Percentiles rank a stretch among this genome's conserved stretches.
Evolutionary conservation across 441 rosid genomes (phyloP).

Genomic region (Metrosideros polymorpha): DNA sequence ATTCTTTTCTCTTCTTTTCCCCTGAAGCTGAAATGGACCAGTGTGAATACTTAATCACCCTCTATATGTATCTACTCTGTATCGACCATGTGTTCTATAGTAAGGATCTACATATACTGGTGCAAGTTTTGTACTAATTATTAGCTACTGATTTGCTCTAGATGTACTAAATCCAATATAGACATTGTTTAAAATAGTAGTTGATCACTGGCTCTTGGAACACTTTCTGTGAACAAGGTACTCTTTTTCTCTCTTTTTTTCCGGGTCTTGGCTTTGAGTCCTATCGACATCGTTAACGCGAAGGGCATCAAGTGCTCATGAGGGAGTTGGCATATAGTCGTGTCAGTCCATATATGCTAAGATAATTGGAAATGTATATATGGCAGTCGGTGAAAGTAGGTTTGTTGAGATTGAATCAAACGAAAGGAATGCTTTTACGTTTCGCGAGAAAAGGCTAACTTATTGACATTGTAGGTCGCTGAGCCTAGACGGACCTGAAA

Average conservation of each 20-base stretch:
- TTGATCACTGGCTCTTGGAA: neutral
- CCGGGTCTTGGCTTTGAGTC: neutral
- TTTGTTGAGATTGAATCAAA: neutral
- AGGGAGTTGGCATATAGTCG: neutral
- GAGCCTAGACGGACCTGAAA: neutral
- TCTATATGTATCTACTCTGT: neutral
- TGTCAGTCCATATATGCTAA: neutral
- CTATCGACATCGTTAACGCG: neutral
- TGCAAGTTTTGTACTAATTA: neutral
- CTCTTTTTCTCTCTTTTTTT: neutral
- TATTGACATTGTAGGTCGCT: neutral
- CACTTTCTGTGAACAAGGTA: neutral
- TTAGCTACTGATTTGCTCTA: neutral
- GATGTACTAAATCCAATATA: neutral
- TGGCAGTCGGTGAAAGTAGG: neutral
- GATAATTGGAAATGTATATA: neutral
- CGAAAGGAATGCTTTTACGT: neutral
- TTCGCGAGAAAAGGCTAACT: neutral
- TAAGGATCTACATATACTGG: neutral
- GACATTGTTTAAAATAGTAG: neutral
- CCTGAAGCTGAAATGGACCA: neutral
- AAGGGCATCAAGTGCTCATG: neutral
- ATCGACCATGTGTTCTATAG: neutral
- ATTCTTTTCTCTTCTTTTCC: neutral
- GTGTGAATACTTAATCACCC: neutral